phyloP scores from a whole-genome alignment of 768 basidiomycete species.

The Sporobolomyces roseus region DNA sequence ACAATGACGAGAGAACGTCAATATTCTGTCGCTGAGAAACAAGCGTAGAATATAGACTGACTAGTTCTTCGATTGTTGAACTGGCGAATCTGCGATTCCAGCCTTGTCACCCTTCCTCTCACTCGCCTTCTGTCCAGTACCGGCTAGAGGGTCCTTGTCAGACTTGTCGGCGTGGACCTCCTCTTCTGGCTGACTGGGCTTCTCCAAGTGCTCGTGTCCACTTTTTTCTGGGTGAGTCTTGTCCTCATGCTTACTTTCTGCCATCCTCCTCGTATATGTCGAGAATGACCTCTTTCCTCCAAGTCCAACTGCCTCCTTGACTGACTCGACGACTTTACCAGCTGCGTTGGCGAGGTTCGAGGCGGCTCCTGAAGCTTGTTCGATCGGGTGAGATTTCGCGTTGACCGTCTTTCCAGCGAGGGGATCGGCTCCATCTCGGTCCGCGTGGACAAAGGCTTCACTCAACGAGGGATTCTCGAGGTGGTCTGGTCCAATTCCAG shows the following conservation, averaged over 20 bases:
- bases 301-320: constrained; percentile 20
- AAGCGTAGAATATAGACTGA: neutral
- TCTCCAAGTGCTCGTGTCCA: constrained; percentile 33
- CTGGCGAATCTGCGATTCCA: constrained; percentile 8
- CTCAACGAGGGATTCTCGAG: constrained; percentile 26
- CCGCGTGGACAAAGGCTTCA: constrained; percentile 31
- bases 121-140: neutral
- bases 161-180: constrained; percentile 25
- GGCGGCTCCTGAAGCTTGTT: constrained; percentile 1
- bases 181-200: constrained; percentile 22
- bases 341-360: constrained; percentile 4
- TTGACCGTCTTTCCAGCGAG: constrained; percentile 12
- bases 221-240: constrained; percentile 24
- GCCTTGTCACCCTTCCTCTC: constrained; percentile 13
- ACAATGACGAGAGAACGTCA: no score
- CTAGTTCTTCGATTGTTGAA: constrained; percentile 9
- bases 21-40: no score
- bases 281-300: constrained; percentile 13
- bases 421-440: constrained; percentile 18
- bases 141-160: constrained; percentile 21
- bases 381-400: neutral
- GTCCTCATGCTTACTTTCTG: neutral
- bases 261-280: neutral
- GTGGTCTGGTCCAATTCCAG: constrained; percentile 7
- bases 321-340: neutral